These are phyloP conservation scores for Hanseniaspora pseudoguilliermondii DNA, from an alignment of 805 yeast genomes.

Conservation along the genomic window DNA sequence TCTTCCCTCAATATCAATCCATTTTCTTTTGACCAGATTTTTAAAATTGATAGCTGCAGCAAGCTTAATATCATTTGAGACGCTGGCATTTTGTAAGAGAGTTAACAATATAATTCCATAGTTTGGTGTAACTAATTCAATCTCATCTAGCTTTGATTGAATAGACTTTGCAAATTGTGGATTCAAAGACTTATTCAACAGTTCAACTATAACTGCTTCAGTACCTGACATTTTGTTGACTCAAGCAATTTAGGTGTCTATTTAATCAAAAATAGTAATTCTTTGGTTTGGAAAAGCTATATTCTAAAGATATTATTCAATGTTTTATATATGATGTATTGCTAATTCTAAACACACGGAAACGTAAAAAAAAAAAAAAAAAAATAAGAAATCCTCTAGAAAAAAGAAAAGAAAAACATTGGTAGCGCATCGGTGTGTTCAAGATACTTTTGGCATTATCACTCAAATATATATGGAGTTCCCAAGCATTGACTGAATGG, in stretches of 20 bases:
- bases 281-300: background rate
- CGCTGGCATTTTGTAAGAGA: constrained; percentile 52
- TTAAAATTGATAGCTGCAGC: constrained; percentile 89
- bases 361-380: too few relatives aligned
- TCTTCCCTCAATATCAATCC: constrained; percentile 84
- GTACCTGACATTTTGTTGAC: constrained; percentile 32
- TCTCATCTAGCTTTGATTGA: constrained; percentile 47
- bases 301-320: too few relatives aligned
- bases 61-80: constrained; percentile 48
- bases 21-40: constrained; percentile 67
- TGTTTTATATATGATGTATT: too few relatives aligned
- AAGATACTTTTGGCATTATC: too few relatives aligned
- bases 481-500: background rate
- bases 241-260: too few relatives aligned
- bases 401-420: too few relatives aligned
- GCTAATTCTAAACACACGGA: too few relatives aligned
- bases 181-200: constrained; percentile 50
- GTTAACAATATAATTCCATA: constrained; percentile 66
- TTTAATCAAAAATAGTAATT: background rate
- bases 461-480: background rate
- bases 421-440: too few relatives aligned
- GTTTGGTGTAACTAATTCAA: constrained; percentile 52
- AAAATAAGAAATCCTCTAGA: too few relatives aligned
- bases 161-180: constrained; percentile 55
- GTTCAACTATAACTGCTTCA: constrained; percentile 36